Evolutionary conservation across 23 red algal species (phyloP), one percentile per base, ranked within the genome.

Genomic region (Pyropia yezoensis): DNA sequence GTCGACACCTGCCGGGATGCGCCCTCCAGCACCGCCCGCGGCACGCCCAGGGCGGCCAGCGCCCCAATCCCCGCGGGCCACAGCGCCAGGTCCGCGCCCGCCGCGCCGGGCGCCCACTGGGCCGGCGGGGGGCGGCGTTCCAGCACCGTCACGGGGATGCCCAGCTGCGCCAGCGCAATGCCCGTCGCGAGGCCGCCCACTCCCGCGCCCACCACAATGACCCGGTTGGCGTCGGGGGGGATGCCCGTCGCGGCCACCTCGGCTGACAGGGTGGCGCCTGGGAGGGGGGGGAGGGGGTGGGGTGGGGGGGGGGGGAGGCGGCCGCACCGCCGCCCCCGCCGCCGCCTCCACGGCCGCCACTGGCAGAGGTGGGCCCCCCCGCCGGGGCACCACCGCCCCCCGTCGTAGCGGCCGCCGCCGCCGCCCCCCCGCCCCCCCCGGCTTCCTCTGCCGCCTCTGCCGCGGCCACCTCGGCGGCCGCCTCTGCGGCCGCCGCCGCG

Each of bases 11-110:
- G 33, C 34, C 75, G 74, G 64, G 71, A 88, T 0, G 58, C 23
- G n/a, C 28, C 13, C 33, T 73, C 52, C 63, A 79, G 63, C 6
- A 77, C 68, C 18, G 47, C 34, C 9, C 26, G 13, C 6, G 5
- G 12, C 17, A 88, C 74, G 65, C 83, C 64, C 15, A 80, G 67
- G 61, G 12, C 18, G 19, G 21, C 21, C 13, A 88, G 51, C n/a
- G 77, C 34, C 7, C 52, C 12, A 13, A 88, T 64, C 11, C 70
- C 83, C 25, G 63, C 67, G 17, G 83, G 76, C 83, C 83, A 88
- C 13, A 88, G 54, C 30, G 83, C 74, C 20, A 79, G 26, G 66
- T 80, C 74, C 25, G 83, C 83, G 28, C 83, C 83, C 18, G 33
- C 28, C 21, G 19, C 32, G 18, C 18, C 63, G 27, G 26, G 47